Evolutionary conservation across 106 monocot genomes (phyloP).

Genomic region (Allium cepa): DNA sequence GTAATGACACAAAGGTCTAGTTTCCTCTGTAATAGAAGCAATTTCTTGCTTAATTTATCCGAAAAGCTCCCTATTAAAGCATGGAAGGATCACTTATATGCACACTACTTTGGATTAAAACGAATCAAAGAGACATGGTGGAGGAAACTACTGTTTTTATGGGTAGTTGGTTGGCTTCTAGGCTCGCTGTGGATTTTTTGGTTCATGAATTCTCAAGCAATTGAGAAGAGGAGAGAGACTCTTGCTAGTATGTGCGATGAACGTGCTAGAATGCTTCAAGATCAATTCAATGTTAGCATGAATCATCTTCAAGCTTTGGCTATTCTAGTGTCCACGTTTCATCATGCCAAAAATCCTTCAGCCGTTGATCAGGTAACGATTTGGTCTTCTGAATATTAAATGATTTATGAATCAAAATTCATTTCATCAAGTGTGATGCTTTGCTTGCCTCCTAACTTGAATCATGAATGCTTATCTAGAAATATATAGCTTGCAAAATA

Average conservation of each 20-base stretch:
- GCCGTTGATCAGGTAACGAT: slow-evolving; percentile 81
- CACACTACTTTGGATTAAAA: slow-evolving; percentile 61
- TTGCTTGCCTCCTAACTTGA: too few relatives aligned
- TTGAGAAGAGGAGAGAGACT: slow-evolving; percentile 69
- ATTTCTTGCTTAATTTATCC: slow-evolving; percentile 24
- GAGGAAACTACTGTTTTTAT: slow-evolving; percentile 69
- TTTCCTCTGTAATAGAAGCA: slow-evolving; percentile 25
- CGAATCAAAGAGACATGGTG: slow-evolving; percentile 75
- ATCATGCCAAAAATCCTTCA: slow-evolving; percentile 82
- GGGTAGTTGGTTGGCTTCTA: slow-evolving; percentile 63
- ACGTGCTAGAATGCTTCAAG: slow-evolving; percentile 91
- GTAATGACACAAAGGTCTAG: slow-evolving; percentile 52
- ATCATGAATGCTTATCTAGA: too few relatives aligned
- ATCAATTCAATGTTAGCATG: slow-evolving; percentile 99
- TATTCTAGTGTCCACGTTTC: slow-evolving; percentile 90
- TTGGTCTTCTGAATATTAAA: neutral
- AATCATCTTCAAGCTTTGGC: slow-evolving; percentile 92
- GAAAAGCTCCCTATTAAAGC: slow-evolving; percentile 33
- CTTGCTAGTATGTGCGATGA: slow-evolving; percentile 96
- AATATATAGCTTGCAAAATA: too few relatives aligned
- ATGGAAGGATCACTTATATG: slow-evolving; percentile 48
- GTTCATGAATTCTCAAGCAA: slow-evolving; percentile 66
- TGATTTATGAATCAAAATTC: neutral
- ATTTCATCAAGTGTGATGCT: neutral
- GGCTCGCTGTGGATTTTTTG: slow-evolving; percentile 62